phyloP scores from a whole-genome alignment of 164 flowering plant species.

The Sedum album region DNA sequence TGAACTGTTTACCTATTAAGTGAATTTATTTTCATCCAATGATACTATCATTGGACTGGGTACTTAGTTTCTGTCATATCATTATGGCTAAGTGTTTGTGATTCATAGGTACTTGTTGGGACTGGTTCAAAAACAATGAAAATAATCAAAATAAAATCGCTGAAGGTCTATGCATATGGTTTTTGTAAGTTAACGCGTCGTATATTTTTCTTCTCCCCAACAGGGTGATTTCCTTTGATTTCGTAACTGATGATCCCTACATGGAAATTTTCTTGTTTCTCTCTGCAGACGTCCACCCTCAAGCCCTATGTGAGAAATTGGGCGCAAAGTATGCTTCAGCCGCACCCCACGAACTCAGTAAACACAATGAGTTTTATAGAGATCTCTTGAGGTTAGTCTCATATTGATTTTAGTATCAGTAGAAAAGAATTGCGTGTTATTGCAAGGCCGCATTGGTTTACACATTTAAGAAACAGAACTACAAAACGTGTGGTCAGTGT shows the following conservation, averaged over 20 bases:
- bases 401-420: neutral
- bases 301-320: conserved; percentile 68
- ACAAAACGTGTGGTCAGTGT: neutral
- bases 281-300: conserved; percentile 66
- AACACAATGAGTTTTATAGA: conserved; percentile 46
- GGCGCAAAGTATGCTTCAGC: conserved; percentile 79
- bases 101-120: conserved; percentile 79
- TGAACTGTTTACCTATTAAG: neutral
- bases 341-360: conserved; percentile 47
- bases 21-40: neutral
- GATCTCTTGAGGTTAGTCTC: conserved; percentile 76
- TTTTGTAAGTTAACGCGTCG: conserved; percentile 57
- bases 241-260: neutral
- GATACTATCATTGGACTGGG: neutral
- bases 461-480: neutral
- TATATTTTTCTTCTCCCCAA: neutral
- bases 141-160: conserved; percentile 63
- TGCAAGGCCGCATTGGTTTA: neutral
- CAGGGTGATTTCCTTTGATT: neutral
- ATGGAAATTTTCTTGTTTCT: neutral
- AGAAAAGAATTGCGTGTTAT: neutral
- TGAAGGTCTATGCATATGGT: conserved; percentile 90
- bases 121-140: conserved; percentile 83
- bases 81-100: neutral
- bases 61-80: neutral